Evolutionary conservation across 2,329 filamentous ascomycete genomes (phyloP).

Genomic region (Fusarium oxysporum): DNA sequence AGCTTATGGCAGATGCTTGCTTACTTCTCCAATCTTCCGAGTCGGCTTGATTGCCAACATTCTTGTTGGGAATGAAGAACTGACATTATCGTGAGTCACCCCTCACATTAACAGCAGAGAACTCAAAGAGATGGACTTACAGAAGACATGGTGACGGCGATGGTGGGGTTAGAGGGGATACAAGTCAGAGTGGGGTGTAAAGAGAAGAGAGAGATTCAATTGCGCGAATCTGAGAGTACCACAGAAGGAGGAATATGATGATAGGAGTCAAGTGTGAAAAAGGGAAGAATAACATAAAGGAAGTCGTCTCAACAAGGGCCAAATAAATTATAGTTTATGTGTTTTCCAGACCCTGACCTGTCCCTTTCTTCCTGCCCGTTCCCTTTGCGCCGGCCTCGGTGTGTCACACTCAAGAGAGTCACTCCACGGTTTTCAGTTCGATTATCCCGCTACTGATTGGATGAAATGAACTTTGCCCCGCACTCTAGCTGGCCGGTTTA

Average conservation of each 20-base stretch:
- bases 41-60: conserved; percentile 78
- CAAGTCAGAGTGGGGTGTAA: conserved; percentile 1
- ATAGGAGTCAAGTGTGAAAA: neutral
- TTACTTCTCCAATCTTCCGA: conserved; percentile 87
- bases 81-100: conserved; percentile 48
- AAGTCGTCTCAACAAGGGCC: neutral
- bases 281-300: conserved; percentile 8
- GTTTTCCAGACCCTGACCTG: conserved; percentile 35
- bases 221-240: neutral
- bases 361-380: conserved; percentile 22
- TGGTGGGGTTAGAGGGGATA: conserved; percentile 24
- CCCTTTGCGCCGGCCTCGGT: conserved; percentile 45
- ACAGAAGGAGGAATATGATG: neutral
- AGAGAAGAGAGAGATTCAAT: conserved; percentile 9
- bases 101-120: conserved; percentile 24
- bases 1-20: conserved; percentile 51
- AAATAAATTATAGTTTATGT: conserved; percentile 20
- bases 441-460: conserved; percentile 43
- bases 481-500: conserved; percentile 29
- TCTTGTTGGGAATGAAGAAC: conserved; percentile 83
- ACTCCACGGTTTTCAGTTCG: conserved; percentile 32
- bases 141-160: conserved; percentile 42
- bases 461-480: conserved; percentile 6
- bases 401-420: conserved; percentile 38
- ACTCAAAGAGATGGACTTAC: conserved; percentile 36